These are phyloP conservation scores for Taphrina communis DNA, from an alignment of 1,139 yeast genomes.

Conservation along the genomic window DNA sequence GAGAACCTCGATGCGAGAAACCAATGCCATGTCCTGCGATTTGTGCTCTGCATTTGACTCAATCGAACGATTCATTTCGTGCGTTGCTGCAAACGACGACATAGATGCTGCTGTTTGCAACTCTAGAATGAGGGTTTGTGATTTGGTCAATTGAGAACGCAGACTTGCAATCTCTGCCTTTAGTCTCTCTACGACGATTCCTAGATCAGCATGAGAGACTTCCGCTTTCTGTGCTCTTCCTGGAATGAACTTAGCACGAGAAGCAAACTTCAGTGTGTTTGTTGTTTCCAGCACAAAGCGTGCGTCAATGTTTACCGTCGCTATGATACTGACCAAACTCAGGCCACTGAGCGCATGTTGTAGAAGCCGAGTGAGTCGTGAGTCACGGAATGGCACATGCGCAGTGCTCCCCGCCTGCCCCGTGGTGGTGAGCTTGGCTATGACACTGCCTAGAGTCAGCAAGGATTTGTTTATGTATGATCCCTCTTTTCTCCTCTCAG, in stretches of 20 bases:
- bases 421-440: conserved; percentile 63
- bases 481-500: conserved; percentile 88
- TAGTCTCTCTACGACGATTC: conserved; percentile 24
- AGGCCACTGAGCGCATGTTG: conserved; percentile 92
- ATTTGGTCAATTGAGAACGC: conserved; percentile 13
- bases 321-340: conserved; percentile 81
- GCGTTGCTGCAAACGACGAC: background rate
- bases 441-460: conserved; percentile 85
- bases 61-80: background rate
- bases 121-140: conserved; percentile 15
- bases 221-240: conserved; percentile 32
- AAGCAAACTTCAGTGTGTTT: conserved; percentile 87
- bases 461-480: conserved; percentile 88
- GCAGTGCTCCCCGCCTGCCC: conserved; percentile 46
- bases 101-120: conserved; percentile 5
- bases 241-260: conserved; percentile 67
- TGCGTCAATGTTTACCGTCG: conserved; percentile 74
- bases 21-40: background rate
- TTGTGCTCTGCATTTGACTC: background rate
- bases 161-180: conserved; percentile 14
- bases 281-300: conserved; percentile 73
- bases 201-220: conserved; percentile 18
- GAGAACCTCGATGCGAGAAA: conserved; percentile 2
- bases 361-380: conserved; percentile 81
- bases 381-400: conserved; percentile 90